Conservation (phyloP, 23 red algal species). For the Agarophyton chilense region DNA sequence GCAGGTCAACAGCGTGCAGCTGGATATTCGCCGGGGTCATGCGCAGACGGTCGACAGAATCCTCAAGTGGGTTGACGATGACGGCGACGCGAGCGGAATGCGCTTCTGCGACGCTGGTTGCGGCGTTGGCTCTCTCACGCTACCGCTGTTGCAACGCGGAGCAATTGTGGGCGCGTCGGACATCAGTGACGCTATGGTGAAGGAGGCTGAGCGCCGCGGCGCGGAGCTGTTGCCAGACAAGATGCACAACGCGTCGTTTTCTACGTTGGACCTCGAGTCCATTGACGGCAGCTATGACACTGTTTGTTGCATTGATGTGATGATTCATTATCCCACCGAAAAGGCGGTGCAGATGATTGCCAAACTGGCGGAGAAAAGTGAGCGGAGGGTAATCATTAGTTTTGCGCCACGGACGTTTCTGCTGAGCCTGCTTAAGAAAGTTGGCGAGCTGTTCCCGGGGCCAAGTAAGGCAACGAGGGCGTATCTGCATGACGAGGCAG, state of each 20-base stretch:
- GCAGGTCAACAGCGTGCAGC: constrained; percentile 92
- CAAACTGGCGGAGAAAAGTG: constrained; percentile 49
- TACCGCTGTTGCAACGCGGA: constrained; percentile 81
- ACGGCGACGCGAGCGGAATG: constrained; percentile 47
- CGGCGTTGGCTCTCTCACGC: constrained; percentile 93
- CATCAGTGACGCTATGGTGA: constrained; percentile 88
- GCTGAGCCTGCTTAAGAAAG: constrained; percentile 81
- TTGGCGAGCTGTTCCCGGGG: constrained; percentile 97
- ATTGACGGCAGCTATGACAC: constrained; percentile 78
- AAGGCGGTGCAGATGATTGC: constrained; percentile 76
- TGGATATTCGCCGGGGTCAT: constrained; percentile 93
- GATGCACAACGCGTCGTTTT: constrained; percentile 57
- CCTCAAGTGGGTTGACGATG: constrained; percentile 84
- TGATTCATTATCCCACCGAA: constrained; percentile 96
- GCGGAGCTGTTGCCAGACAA: constrained; percentile 25
- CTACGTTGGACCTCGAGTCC: constrained; percentile 69
- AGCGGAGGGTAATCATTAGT: constrained; percentile 76
- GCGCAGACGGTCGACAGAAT: constrained; percentile 84
- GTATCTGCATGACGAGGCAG: constrained; percentile 87
- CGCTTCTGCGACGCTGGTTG: constrained; percentile 95
- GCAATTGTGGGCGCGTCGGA: constrained; percentile 82
- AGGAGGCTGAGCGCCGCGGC: constrained; percentile 75
- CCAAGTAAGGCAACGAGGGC: constrained; percentile 95
- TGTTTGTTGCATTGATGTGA: constrained; percentile 95
- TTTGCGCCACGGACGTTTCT: constrained; percentile 91